A percentile compares a stretch with the other conserved stretches of the same genome.
Evolutionary conservation across 2,329 filamentous ascomycete genomes (phyloP).

Genomic region (Fusarium anthophilum): DNA sequence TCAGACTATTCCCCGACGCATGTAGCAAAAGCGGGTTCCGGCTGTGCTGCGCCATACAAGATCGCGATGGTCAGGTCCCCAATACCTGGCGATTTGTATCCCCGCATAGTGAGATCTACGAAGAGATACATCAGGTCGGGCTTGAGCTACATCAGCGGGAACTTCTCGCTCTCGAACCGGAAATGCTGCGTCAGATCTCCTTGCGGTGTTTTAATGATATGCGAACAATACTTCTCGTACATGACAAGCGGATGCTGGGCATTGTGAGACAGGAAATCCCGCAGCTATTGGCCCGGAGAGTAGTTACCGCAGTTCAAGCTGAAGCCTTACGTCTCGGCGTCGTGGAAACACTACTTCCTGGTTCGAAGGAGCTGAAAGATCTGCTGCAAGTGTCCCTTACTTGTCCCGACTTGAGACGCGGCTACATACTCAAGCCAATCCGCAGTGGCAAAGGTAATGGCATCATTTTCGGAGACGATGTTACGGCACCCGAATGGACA

Average conservation of each 20-base stretch:
- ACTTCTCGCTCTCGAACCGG: conserved; percentile 43
- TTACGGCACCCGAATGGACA: conserved; percentile 44
- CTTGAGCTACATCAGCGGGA: conserved; percentile 53
- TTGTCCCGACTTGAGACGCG: conserved; percentile 28
- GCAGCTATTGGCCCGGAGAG: conserved; percentile 35
- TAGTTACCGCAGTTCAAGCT: conserved; percentile 44
- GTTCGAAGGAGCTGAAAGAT: conserved; percentile 37
- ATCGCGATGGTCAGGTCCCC: background rate
- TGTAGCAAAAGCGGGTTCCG: conserved; percentile 37
- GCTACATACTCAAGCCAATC: conserved; percentile 51
- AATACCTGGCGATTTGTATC: conserved; percentile 22
- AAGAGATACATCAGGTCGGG: conserved; percentile 50
- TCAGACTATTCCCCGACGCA: conserved; percentile 45
- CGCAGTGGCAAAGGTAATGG: conserved; percentile 52
- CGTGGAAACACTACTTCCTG: conserved; percentile 48
- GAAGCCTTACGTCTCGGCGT: conserved; percentile 41
- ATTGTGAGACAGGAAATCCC: conserved; percentile 49
- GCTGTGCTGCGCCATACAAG: conserved; percentile 44
- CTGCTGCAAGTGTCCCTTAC: conserved; percentile 27
- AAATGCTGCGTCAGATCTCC: conserved; percentile 49
- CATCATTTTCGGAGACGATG: conserved; percentile 52
- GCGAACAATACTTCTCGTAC: conserved; percentile 51
- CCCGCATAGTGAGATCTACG: conserved; percentile 40
- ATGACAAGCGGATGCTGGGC: conserved; percentile 56
- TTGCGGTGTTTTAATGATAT: conserved; percentile 53